These are phyloP conservation scores for Lentinus brumalis DNA, from an alignment of 768 basidiomycete species.

Conservation along the genomic window DNA sequence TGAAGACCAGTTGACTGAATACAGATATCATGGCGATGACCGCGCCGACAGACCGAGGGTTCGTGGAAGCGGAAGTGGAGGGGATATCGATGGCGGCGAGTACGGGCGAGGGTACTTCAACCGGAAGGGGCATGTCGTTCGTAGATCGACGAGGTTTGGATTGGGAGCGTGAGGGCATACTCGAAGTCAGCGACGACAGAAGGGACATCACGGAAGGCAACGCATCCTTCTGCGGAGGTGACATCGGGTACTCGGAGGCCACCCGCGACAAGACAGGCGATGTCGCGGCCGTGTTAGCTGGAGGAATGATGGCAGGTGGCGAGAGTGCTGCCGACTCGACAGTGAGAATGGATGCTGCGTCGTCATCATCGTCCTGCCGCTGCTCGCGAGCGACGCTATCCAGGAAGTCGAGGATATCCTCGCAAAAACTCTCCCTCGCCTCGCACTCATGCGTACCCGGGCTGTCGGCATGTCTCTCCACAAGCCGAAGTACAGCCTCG, in stretches of 20 bases:
- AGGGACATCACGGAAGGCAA: constrained; percentile 66
- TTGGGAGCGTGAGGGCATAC: constrained; percentile 57
- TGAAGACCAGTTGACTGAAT: constrained; percentile 73
- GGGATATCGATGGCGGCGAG: constrained; percentile 29
- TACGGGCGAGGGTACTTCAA: constrained; percentile 32
- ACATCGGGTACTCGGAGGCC: constrained; percentile 53
- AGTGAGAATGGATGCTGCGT: constrained; percentile 15
- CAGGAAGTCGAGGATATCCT: constrained; percentile 27
- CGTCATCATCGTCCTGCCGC: constrained; percentile 24
- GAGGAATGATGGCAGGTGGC: constrained; percentile 8
- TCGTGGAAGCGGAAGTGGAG: not conserved
- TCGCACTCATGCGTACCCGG: constrained; percentile 44
- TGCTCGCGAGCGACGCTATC: constrained; percentile 13
- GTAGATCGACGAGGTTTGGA: constrained; percentile 45
- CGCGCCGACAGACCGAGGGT: constrained; percentile 56
- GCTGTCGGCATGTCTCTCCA: constrained; percentile 69
- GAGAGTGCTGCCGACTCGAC: constrained; percentile 10
- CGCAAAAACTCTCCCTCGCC: constrained; percentile 11
- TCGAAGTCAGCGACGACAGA: constrained; percentile 58
- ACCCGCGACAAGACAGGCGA: constrained; percentile 61
- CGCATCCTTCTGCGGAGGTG: constrained; percentile 46
- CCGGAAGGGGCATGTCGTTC: constrained; percentile 25
- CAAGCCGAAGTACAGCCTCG: constrained; percentile 63
- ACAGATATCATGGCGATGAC: constrained; percentile 63
- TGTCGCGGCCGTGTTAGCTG: constrained; percentile 29